Percentiles rank a stretch among this genome's conserved stretches.
phyloP scores from a whole-genome alignment of 2,329 filamentous ascomycete species.

The Fusarium dlaminii region DNA sequence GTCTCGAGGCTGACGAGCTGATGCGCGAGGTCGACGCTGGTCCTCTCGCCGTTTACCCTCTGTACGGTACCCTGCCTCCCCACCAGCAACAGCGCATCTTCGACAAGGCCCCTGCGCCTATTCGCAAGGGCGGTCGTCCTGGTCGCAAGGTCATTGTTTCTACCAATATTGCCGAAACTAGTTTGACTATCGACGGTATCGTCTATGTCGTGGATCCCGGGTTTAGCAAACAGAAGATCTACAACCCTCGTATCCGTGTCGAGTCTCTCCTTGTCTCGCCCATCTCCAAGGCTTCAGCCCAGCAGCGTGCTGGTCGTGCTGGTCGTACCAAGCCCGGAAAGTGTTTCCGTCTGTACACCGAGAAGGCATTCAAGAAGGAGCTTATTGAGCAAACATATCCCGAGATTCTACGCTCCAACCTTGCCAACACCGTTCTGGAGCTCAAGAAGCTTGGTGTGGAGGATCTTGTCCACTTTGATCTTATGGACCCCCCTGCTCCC shows the following conservation, averaged over 20 bases:
- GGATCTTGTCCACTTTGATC: slow-evolving; percentile 96
- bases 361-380: slow-evolving; percentile 96
- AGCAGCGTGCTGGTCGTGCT: slow-evolving; percentile 97
- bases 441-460: slow-evolving; percentile 96
- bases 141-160: slow-evolving; percentile 95
- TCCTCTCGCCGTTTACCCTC: slow-evolving; percentile 87
- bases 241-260: slow-evolving; percentile 95
- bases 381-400: slow-evolving; percentile 97
- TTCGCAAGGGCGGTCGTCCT: slow-evolving; percentile 79
- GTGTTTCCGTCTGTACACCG: slow-evolving; percentile 96
- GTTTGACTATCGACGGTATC: slow-evolving; percentile 97
- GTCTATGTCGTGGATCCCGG: slow-evolving; percentile 99
- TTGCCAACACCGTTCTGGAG: slow-evolving; percentile 94
- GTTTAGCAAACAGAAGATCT: slow-evolving; percentile 99
- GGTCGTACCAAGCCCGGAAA: slow-evolving; percentile 98
- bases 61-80: slow-evolving; percentile 93
- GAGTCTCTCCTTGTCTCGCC: slow-evolving; percentile 97
- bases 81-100: slow-evolving; percentile 96
- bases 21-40: slow-evolving; percentile 90
- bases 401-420: slow-evolving; percentile 92
- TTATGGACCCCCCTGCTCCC: slow-evolving; percentile 97
- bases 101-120: slow-evolving; percentile 81
- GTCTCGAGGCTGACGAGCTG: slow-evolving; percentile 90
- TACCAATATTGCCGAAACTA: slow-evolving; percentile 98
- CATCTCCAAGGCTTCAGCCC: slow-evolving; percentile 96